Percentiles rank a stretch among this genome's conserved stretches.
Evolutionary conservation across 2,329 filamentous ascomycete genomes (phyloP).

Genomic region (Pseudocercospora eumusae): DNA sequence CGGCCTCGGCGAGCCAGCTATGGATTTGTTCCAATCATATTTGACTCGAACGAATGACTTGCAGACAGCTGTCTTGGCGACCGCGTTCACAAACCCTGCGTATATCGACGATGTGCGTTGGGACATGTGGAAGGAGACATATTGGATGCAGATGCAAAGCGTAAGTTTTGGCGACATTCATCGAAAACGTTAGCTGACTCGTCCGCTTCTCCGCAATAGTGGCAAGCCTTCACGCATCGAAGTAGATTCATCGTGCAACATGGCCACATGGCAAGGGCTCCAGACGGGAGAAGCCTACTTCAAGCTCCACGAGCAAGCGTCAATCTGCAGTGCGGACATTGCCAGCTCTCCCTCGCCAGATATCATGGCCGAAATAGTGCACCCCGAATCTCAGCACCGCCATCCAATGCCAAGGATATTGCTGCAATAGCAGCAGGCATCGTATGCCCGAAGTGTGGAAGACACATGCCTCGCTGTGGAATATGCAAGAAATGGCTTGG

Average conservation of each 20-base stretch:
- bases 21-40: constrained; percentile 75
- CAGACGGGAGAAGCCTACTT: constrained; percentile 63
- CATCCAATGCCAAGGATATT: constrained; percentile 31
- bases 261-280: constrained; percentile 65
- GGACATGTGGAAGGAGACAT: constrained; percentile 73
- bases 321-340: constrained; percentile 74
- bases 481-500: constrained; percentile 65
- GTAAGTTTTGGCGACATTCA: not conserved
- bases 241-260: constrained; percentile 78
- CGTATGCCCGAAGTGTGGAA: constrained; percentile 62
- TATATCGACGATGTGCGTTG: constrained; percentile 78
- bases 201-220: constrained; percentile 33
- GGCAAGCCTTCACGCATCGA: constrained; percentile 69
- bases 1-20: constrained; percentile 70
- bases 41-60: constrained; percentile 74
- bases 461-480: constrained; percentile 63
- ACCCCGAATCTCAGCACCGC: constrained; percentile 17
- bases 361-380: constrained; percentile 37
- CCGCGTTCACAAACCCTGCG: constrained; percentile 71
- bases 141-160: constrained; percentile 69
- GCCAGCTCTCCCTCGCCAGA: constrained; percentile 59
- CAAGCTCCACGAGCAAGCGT: constrained; percentile 69
- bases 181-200: not conserved
- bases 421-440: constrained; percentile 46
- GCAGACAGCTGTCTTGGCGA: constrained; percentile 74